phyloP scores from a whole-genome alignment of 2,329 filamentous ascomycete species.

The Stachybotrys echinatus region DNA sequence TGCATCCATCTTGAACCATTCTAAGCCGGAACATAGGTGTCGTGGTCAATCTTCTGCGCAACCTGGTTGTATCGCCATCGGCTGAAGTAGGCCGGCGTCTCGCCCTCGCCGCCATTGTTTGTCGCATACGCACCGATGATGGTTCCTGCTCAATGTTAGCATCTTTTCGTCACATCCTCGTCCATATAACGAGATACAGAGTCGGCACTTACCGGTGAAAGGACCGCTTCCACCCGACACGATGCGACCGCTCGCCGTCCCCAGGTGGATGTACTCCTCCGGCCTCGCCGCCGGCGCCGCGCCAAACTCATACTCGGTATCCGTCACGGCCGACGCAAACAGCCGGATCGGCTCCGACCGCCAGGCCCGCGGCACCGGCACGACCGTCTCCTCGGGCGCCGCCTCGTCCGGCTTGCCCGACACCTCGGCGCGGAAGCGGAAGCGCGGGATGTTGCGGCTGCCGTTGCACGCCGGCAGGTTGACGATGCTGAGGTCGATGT shows the following conservation, averaged over 20 bases:
- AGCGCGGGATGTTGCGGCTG: constrained; percentile 28
- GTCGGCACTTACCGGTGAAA: constrained; percentile 27
- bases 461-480: constrained; percentile 20
- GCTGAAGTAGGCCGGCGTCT: constrained; percentile 38
- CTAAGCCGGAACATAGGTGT: background rate
- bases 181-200: too few species aligned
- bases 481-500: constrained; percentile 40
- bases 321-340: background rate
- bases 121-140: constrained; percentile 48
- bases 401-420: constrained; percentile 23
- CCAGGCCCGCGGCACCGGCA: background rate
- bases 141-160: too few species aligned
- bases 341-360: background rate
- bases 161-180: too few species aligned
- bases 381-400: constrained; percentile 16
- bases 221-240: constrained; percentile 7
- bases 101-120: constrained; percentile 40
- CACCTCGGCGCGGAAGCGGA: constrained; percentile 39
- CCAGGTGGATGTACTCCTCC: constrained; percentile 31
- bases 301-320: constrained; percentile 1
- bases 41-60: constrained; percentile 5
- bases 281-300: constrained; percentile 20
- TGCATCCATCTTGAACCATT: background rate
- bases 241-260: constrained; percentile 17
- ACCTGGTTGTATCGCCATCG: constrained; percentile 38